Base-by-base conservation (phyloP, 192 early-diverging fungal species). In the Coemansia umbellata region DNA sequence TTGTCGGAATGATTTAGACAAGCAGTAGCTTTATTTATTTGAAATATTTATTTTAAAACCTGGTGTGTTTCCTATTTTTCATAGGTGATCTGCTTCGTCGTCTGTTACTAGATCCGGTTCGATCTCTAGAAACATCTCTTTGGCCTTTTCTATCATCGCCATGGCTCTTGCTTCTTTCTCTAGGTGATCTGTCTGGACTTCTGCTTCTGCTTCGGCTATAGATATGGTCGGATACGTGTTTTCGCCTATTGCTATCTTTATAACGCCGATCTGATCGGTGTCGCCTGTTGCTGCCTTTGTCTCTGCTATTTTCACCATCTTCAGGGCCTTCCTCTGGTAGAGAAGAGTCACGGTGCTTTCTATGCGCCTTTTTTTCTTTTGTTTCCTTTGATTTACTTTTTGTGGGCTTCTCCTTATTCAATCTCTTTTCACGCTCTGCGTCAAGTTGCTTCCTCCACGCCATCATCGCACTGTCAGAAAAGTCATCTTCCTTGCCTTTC, bases 371-470 rank as follows among this genome's bases (percentile, higher is more conserved):
- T 10, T 33, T 54, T 11, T 44, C 31, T 17, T 39, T 15, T 27
- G 36, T 27, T 8, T 23, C 27, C 15, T 11, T 31, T 22, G 22
- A 14, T 9, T 17, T 14, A 27, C 37, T 27, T 32, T 40, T 31
- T 4, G 19, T 14, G 3, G 21, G 15, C 1, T 39, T 53, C 17
- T 37, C 24, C 15, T 22, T 56, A 31, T 55, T 66, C 39, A 74
- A 51, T 51, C 37, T 62, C 31, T 45, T 59, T 21, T 74, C 70
- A 33, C 70, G 58, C 55, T 74, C 70, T 1, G 70, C 63, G 37
- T 74, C 70, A 18, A 74, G 59, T 51, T 74, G 53, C 51, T 62
- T 74, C 9, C 63, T 58, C 70, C 70, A 74, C 11, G 53, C 55
- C 23, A 66, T 19, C 70, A 74, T 74, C 14, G 58, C 70, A 24